Percentiles rank a stretch among this genome's conserved stretches.
Conservation (phyloP, 202 grass and related monocot species). For the Brachypodium distachyon region DNA sequence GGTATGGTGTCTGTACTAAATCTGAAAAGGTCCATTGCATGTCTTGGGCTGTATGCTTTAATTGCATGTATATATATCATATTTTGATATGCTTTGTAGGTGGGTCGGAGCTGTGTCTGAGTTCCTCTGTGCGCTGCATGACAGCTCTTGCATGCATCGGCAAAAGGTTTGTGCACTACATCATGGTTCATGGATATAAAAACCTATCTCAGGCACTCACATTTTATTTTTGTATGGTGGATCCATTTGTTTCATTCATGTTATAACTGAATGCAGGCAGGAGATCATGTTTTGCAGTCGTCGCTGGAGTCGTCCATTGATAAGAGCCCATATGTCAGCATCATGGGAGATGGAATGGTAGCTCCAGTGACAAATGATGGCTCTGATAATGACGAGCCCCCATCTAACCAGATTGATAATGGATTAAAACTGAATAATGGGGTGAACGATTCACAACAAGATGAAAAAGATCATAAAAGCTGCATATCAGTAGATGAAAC, state of each 20-base stretch:
- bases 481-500: background rate
- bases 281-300: conserved; percentile 45
- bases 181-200: conserved; percentile 14
- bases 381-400: background rate
- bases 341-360: conserved; percentile 78
- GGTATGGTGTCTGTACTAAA: conserved; percentile 27
- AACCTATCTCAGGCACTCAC: background rate
- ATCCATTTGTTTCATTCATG: background rate
- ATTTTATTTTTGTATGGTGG: conserved; percentile 2
- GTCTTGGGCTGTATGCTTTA: conserved; percentile 1
- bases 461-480: conserved; percentile 2
- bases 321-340: conserved; percentile 78
- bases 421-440: conserved; percentile 10
- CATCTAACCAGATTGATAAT: conserved; percentile 17
- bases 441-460: background rate
- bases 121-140: conserved; percentile 61
- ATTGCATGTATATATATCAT: background rate
- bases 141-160: conserved; percentile 64
- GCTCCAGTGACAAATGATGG: conserved; percentile 40
- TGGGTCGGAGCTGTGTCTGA: conserved; percentile 77
- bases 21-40: conserved; percentile 10
- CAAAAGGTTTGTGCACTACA: conserved; percentile 51
- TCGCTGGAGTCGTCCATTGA: conserved; percentile 74
- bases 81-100: conserved; percentile 46
- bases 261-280: conserved; percentile 31